A percentile compares a stretch with the other conserved stretches of the same genome.
phyloP scores from a whole-genome alignment of 2,329 filamentous ascomycete genomes.

The Amesomyces nigricolor region DNA sequence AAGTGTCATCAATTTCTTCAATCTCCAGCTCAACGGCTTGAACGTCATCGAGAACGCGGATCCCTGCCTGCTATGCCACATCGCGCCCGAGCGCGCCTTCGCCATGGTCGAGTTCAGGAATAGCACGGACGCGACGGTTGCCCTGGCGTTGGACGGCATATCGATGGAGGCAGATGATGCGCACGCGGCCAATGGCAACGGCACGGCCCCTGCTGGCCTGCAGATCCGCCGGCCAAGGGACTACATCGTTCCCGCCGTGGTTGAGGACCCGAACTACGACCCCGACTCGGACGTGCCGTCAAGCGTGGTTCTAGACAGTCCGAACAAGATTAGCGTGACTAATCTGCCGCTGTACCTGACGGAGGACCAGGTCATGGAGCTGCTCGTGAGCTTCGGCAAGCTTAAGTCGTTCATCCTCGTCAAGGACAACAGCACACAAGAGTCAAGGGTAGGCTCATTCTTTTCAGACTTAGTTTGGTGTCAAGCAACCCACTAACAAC shows the following conservation, averaged over 20 bases:
- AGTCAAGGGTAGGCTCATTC: constrained; percentile 66
- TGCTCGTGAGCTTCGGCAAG: constrained; percentile 85
- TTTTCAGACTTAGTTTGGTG: not conserved
- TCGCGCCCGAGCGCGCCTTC: constrained; percentile 73
- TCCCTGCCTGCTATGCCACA: constrained; percentile 76
- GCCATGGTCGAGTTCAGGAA: constrained; percentile 89
- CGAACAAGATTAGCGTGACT: constrained; percentile 89
- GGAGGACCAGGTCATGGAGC: constrained; percentile 86
- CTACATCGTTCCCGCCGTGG: constrained; percentile 83
- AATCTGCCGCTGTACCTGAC: constrained; percentile 84
- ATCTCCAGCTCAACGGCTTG: constrained; percentile 91
- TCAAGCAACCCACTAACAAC: constrained; percentile 27
- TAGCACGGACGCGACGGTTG: constrained; percentile 81
- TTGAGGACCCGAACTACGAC: constrained; percentile 67
- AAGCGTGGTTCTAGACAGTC: constrained; percentile 78
- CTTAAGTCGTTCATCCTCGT: constrained; percentile 88
- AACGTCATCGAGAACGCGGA: constrained; percentile 82
- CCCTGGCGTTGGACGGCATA: constrained; percentile 83
- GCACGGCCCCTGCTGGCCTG: constrained; percentile 52
- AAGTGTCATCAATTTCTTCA: constrained; percentile 77
- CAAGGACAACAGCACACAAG: constrained; percentile 77
- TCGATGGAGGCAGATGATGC: constrained; percentile 71
- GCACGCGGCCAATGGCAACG: constrained; percentile 48
- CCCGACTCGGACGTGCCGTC: constrained; percentile 63
- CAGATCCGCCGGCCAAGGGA: constrained; percentile 86